Evolutionary conservation across 495 filamentous ascomycete species (phyloP).

Genomic region (Penicillium longicatenatum): DNA sequence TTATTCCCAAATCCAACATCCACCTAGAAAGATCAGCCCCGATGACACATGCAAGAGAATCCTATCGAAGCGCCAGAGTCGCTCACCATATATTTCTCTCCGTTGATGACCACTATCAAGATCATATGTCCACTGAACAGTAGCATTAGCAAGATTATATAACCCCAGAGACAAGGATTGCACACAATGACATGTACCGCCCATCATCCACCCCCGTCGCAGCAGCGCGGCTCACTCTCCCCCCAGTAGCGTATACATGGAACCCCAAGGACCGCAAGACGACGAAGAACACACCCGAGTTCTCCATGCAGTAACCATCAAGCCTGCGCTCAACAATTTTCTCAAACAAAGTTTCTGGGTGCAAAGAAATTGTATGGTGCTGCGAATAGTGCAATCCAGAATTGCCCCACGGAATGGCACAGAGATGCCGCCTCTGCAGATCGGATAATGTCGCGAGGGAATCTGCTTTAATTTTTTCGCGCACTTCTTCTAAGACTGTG

Average conservation of each 20-base stretch:
- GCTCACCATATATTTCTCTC: conserved; percentile 51
- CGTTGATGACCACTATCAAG: conserved; percentile 61
- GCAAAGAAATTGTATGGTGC: conserved; percentile 56
- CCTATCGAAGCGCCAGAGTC: neutral
- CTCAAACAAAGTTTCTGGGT: conserved; percentile 59
- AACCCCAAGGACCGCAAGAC: conserved; percentile 66
- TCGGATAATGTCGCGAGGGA: conserved; percentile 28
- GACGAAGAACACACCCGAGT: conserved; percentile 61
- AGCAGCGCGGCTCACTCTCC: conserved; percentile 35
- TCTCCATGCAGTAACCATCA: conserved; percentile 83
- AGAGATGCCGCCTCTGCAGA: conserved; percentile 50
- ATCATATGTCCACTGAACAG: conserved; percentile 58
- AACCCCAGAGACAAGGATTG: neutral
- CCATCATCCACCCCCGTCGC: conserved; percentile 23
- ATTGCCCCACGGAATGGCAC: conserved; percentile 72
- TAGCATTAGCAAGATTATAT: neutral
- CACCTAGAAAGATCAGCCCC: conserved; percentile 37
- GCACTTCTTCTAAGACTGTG: conserved; percentile 10
- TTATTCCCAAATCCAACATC: conserved; percentile 74
- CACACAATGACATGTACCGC: conserved; percentile 31
- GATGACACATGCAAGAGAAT: neutral
- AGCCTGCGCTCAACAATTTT: conserved; percentile 66
- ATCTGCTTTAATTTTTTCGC: conserved; percentile 22
- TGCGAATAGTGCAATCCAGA: conserved; percentile 57
- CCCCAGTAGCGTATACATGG: conserved; percentile 52